Conservation (phyloP, 2,329 filamentous ascomycete species). For the Exophiala dermatitidis region DNA sequence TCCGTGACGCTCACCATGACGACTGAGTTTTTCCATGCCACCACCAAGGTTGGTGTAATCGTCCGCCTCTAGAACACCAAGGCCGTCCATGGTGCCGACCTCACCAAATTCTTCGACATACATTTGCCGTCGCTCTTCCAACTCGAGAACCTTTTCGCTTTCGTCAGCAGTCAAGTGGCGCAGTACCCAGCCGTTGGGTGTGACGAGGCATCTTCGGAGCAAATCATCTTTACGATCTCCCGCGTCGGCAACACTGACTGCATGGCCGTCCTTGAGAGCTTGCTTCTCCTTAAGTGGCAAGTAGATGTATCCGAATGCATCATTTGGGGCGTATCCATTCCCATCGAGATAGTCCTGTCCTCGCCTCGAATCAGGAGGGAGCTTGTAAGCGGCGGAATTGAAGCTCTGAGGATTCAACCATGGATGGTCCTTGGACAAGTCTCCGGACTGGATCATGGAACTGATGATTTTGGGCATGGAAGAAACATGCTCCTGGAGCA, state of each 20-base stretch:
- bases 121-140: slow-evolving; percentile 37
- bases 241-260: slow-evolving; percentile 34
- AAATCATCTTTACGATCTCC: slow-evolving; percentile 31
- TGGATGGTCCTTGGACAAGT: slow-evolving; percentile 35
- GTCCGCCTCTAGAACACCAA: slow-evolving; percentile 31
- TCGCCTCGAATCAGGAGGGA: slow-evolving; percentile 22
- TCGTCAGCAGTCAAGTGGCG: slow-evolving; percentile 41
- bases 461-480: slow-evolving; percentile 23
- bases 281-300: slow-evolving; percentile 40
- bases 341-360: slow-evolving; percentile 27
- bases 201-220: slow-evolving; percentile 40
- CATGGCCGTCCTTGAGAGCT: slow-evolving; percentile 36
- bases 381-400: slow-evolving; percentile 24
- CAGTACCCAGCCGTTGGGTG: slow-evolving; percentile 39
- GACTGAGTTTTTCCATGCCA: slow-evolving; percentile 40
- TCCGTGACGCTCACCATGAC: slow-evolving; percentile 40
- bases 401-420: slow-evolving; percentile 35
- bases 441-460: slow-evolving; percentile 22
- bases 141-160: slow-evolving; percentile 39
- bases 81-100: slow-evolving; percentile 27
- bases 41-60: slow-evolving; percentile 40
- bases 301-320: slow-evolving; percentile 36
- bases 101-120: slow-evolving; percentile 35
- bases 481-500: slow-evolving; percentile 22
- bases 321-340: slow-evolving; percentile 27